Conservation (phyloP, 352 stramenopile species). For the Phytophthora multivora region DNA sequence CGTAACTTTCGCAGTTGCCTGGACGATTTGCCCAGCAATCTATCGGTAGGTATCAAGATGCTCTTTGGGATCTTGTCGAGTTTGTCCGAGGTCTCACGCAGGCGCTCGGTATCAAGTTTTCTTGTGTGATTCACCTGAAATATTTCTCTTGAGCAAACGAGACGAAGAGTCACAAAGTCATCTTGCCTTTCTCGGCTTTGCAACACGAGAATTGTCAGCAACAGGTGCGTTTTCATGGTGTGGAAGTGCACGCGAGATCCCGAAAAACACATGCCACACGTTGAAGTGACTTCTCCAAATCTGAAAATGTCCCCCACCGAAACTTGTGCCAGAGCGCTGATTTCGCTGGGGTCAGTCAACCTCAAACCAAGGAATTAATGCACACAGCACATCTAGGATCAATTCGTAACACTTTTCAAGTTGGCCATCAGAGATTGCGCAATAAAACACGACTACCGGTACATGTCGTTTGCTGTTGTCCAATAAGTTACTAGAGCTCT, state of each 20-base stretch:
- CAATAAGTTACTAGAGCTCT: too few species aligned
- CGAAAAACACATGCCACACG: conserved; percentile 10
- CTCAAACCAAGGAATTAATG: too few species aligned
- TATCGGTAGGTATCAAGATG: conserved; percentile 7
- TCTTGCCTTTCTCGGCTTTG: conserved; percentile 6
- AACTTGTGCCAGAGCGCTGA: background rate
- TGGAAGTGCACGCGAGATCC: conserved; percentile 5
- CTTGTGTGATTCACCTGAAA: background rate
- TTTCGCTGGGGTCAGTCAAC: too few species aligned
- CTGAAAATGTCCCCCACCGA: conserved; percentile 6
- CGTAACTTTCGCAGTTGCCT: conserved; percentile 11
- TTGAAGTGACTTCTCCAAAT: conserved; percentile 8
- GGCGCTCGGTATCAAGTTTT: background rate
- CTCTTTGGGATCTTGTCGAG: conserved; percentile 11
- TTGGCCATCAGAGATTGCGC: too few species aligned
- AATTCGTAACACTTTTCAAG: too few species aligned
- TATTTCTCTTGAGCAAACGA: conserved; percentile 21
- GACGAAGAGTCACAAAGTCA: conserved; percentile 6
- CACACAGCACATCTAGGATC: too few species aligned
- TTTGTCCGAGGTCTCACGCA: conserved; percentile 6
- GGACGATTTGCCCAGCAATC: conserved; percentile 11
- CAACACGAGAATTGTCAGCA: conserved; percentile 8
- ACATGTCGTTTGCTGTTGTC: too few species aligned
- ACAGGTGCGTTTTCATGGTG: background rate
- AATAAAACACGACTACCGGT: too few species aligned